Percentiles rank a stretch among this genome's conserved stretches.
These are phyloP conservation scores for Pouteria campechiana DNA, from an alignment of 179 eudicot species.

Conservation along the genomic window DNA sequence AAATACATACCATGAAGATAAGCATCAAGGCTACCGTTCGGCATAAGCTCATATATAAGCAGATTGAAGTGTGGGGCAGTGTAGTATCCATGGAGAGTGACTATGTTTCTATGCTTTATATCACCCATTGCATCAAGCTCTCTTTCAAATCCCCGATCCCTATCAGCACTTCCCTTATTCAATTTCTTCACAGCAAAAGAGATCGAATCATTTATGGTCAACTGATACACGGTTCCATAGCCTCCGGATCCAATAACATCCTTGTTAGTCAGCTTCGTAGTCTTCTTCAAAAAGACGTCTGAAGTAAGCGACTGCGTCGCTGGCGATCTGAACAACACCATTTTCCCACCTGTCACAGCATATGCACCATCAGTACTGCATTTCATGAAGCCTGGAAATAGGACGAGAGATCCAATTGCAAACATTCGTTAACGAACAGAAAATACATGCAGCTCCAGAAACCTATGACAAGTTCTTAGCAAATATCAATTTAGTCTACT, in stretches of 20 bases:
- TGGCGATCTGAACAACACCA: conserved; percentile 65
- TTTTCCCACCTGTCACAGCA: conserved; percentile 89
- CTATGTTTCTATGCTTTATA: conserved; percentile 79
- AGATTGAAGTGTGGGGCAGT: conserved; percentile 66
- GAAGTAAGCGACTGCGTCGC: conserved; percentile 38
- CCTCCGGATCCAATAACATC: conserved; percentile 92
- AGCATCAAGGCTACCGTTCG: conserved; percentile 67
- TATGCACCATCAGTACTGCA: too few species aligned
- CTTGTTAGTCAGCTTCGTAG: conserved; percentile 57
- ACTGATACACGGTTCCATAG: conserved; percentile 68
- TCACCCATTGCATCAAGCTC: conserved; percentile 91
- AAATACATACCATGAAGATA: conserved; percentile 55
- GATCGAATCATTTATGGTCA: conserved; percentile 31
- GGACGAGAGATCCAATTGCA: too few species aligned
- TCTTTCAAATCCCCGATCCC: conserved; percentile 82
- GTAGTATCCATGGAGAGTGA: conserved; percentile 78
- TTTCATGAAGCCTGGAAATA: too few species aligned
- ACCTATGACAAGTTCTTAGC: too few species aligned
- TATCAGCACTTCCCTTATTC: conserved; percentile 52
- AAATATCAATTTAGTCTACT: too few species aligned
- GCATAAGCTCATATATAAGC: conserved; percentile 89
- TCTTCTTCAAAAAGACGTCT: conserved; percentile 44
- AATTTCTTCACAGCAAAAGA: conserved; percentile 73
- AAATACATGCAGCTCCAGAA: too few species aligned
- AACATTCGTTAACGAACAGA: too few species aligned